Evolutionary conservation across 2,329 filamentous ascomycete species (phyloP).

Genomic region (Alternaria alternata): DNA sequence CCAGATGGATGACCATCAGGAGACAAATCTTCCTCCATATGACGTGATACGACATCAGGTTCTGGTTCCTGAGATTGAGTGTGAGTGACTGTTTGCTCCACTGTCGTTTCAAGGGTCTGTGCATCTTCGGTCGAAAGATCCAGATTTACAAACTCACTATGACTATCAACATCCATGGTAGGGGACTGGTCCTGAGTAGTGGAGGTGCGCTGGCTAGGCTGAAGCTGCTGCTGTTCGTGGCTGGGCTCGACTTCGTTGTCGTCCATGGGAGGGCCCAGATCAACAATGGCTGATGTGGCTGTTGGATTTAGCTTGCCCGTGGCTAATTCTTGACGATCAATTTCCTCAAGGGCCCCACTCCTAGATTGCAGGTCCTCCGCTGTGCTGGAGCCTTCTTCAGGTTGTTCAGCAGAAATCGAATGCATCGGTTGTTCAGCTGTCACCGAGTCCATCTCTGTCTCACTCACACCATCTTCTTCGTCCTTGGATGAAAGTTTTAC

Average conservation of each 20-base stretch:
- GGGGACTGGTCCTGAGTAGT: slow-evolving; percentile 1
- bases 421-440: background rate
- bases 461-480: background rate
- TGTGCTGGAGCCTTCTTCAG: background rate
- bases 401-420: background rate
- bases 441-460: background rate
- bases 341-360: background rate
- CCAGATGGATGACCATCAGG: slow-evolving; percentile 10
- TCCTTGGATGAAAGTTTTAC: slow-evolving; percentile 24
- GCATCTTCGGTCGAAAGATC: slow-evolving; percentile 12
- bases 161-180: slow-evolving; percentile 5
- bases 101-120: background rate
- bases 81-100: slow-evolving; percentile 11
- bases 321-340: background rate
- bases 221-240: background rate
- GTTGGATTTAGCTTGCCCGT: background rate
- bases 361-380: background rate
- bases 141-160: slow-evolving; percentile 22
- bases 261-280: slow-evolving; percentile 32
- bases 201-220: background rate
- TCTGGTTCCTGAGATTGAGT: slow-evolving; percentile 9
- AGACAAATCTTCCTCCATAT: background rate
- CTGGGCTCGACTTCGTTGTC: slow-evolving; percentile 3
- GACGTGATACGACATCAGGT: background rate
- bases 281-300: slow-evolving; percentile 27